Percentiles rank a stretch among this genome's conserved stretches.
These are phyloP conservation scores for Leccinum pellstonianum DNA, from an alignment of 768 basidiomycete genomes.

Conservation along the genomic window DNA sequence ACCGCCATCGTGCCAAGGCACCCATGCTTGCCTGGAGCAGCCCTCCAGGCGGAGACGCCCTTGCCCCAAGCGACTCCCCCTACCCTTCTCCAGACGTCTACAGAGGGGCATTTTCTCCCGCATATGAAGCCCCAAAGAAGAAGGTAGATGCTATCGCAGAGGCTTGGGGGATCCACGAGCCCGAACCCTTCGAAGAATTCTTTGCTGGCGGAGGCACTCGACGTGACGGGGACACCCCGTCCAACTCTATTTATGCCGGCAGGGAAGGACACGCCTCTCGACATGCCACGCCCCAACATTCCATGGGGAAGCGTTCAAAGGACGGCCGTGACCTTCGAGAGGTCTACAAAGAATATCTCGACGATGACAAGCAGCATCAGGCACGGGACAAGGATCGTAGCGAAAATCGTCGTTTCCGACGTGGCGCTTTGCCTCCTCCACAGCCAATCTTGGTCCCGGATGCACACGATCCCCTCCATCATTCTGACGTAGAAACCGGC, in stretches of 20 bases:
- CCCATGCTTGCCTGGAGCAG: constrained; percentile 79
- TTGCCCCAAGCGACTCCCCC: constrained; percentile 41
- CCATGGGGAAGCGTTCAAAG: constrained; percentile 40
- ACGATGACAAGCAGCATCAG: constrained; percentile 36
- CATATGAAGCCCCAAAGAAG: constrained; percentile 69
- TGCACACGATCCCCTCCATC: constrained; percentile 40
- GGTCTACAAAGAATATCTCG: constrained; percentile 43
- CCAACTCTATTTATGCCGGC: constrained; percentile 70
- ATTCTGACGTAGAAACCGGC: constrained; percentile 36
- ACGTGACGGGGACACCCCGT: constrained; percentile 54
- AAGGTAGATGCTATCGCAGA: constrained; percentile 88
- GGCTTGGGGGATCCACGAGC: constrained; percentile 92
- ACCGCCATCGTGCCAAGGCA: constrained; percentile 73
- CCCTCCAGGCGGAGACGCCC: constrained; percentile 39
- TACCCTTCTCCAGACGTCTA: constrained; percentile 50
- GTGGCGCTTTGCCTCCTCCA: constrained; percentile 68
- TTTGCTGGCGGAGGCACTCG: constrained; percentile 71
- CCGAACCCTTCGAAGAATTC: constrained; percentile 89
- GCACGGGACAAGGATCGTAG: constrained; percentile 36
- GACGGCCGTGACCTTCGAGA: constrained; percentile 53
- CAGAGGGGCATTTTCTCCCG: constrained; percentile 45
- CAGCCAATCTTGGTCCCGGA: constrained; percentile 82
- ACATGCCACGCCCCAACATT: constrained; percentile 37
- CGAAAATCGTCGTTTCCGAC: constrained; percentile 40
- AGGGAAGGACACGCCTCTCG: constrained; percentile 46